phyloP scores from a whole-genome alignment of 768 basidiomycete genomes.

The Lentinula sp. region DNA sequence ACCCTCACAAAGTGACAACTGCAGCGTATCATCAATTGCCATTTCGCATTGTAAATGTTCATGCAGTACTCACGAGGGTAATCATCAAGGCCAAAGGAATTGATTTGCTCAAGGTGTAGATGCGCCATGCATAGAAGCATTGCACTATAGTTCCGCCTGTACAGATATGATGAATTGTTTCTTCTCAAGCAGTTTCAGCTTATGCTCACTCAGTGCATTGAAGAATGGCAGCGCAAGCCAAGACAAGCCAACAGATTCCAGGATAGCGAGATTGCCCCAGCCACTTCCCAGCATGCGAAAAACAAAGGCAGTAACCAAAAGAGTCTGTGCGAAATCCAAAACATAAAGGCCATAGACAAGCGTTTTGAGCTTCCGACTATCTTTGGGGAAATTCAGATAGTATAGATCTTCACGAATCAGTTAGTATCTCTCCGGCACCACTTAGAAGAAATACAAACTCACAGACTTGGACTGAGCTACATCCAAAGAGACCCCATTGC shows the following conservation, averaged over 20 bases:
- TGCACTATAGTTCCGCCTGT: not conserved
- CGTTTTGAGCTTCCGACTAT: not conserved
- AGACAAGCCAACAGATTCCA: not conserved
- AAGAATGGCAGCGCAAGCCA: not conserved
- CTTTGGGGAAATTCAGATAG: not conserved
- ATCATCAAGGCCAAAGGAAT: not conserved
- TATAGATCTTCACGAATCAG: not conserved
- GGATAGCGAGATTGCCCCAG: not conserved
- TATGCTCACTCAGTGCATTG: not conserved
- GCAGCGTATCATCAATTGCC: not conserved
- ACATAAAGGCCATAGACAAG: constrained; percentile 1
- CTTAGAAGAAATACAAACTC: not conserved
- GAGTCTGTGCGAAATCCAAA: not conserved
- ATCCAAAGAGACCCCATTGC: not conserved
- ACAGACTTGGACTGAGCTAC: not conserved
- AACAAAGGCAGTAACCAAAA: not conserved
- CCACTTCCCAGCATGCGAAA: not conserved
- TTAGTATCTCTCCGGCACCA: not conserved
- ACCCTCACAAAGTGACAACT: not conserved
- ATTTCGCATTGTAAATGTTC: not conserved
- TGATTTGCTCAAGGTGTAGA: not conserved
- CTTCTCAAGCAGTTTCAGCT: not conserved
- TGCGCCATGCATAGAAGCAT: constrained; percentile 1
- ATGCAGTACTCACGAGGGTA: not conserved
- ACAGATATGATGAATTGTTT: not conserved